A percentile compares a stretch with the other conserved stretches of the same genome.
Evolutionary conservation across 2,329 filamentous ascomycete genomes (phyloP).

Genomic region (Phoma sp.): DNA sequence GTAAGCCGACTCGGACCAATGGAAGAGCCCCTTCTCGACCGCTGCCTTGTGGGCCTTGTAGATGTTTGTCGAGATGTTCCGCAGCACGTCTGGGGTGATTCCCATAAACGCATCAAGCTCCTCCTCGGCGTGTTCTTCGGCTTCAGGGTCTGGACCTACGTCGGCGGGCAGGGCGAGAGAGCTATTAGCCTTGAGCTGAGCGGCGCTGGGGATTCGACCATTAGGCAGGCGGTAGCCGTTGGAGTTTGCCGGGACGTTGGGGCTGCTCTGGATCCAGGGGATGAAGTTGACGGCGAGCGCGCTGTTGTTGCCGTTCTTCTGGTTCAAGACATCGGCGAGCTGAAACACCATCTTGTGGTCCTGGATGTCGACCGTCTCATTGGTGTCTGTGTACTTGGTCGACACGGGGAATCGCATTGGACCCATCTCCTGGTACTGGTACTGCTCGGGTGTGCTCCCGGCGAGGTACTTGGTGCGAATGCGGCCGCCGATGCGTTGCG

Average conservation of each 20-base stretch:
- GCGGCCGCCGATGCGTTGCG: constrained; percentile 66
- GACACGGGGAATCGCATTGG: constrained; percentile 69
- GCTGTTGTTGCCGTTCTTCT: constrained; percentile 60
- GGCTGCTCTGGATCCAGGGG: constrained; percentile 64
- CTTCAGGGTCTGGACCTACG: constrained; percentile 24
- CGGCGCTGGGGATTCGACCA: constrained; percentile 41
- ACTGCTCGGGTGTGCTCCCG: constrained; percentile 64
- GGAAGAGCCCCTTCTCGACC: constrained; percentile 63
- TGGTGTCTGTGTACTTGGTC: constrained; percentile 56
- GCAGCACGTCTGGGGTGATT: constrained; percentile 27
- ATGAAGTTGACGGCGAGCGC: constrained; percentile 65
- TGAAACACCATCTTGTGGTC: constrained; percentile 72
- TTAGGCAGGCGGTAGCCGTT: constrained; percentile 44
- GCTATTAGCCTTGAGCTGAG: constrained; percentile 38
- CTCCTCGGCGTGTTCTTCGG: constrained; percentile 29
- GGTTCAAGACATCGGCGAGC: constrained; percentile 65
- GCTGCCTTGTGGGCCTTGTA: constrained; percentile 62
- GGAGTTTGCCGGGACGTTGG: constrained; percentile 59
- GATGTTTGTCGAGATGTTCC: constrained; percentile 55
- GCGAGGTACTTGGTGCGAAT: constrained; percentile 69
- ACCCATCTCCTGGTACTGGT: constrained; percentile 72
- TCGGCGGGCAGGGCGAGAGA: constrained; percentile 25
- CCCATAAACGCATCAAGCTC: constrained; percentile 28
- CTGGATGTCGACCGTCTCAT: constrained; percentile 64
- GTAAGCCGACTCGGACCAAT: constrained; percentile 70